phyloP scores from a whole-genome alignment of 2,329 filamentous ascomycete genomes.

The Colletotrichum destructivum region DNA sequence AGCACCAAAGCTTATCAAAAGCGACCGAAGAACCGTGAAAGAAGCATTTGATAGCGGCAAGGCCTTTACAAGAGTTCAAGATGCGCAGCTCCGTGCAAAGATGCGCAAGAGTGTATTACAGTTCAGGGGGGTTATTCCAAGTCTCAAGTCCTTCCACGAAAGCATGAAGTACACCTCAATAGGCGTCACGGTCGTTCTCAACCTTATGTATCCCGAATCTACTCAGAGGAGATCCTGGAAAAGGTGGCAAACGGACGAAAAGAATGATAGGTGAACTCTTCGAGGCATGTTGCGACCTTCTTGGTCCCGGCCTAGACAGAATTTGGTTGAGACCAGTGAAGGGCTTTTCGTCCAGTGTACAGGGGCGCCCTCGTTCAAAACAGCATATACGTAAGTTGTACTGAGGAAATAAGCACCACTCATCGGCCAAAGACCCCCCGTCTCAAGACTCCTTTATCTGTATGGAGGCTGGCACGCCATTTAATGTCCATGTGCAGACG shows the following conservation, averaged over 20 bases:
- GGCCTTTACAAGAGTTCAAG: conserved; percentile 1
- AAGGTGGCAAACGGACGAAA: not conserved
- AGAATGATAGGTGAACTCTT: not conserved
- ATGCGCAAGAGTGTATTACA: not conserved
- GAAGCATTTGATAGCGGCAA: conserved; percentile 1
- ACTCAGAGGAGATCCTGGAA: conserved; percentile 1
- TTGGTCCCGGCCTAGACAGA: not conserved
- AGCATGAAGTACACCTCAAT: conserved; percentile 11
- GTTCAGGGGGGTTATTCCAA: conserved; percentile 6
- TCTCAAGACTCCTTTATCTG: no score
- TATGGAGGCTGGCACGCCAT: not conserved
- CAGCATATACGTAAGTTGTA: conserved; percentile 9
- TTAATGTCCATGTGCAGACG: not conserved
- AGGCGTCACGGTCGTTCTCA: not conserved
- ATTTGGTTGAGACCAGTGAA: conserved; percentile 10
- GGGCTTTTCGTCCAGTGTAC: not conserved
- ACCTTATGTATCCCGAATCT: conserved; percentile 1
- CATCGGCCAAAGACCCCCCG: no score
- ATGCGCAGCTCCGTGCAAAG: not conserved
- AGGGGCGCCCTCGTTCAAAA: conserved; percentile 1
- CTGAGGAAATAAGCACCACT: not conserved
- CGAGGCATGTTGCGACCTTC: not conserved
- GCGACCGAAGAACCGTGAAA: not conserved
- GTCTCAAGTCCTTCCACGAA: conserved; percentile 10
- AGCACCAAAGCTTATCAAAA: not conserved